Evolutionary conservation across 345 rosid species (phyloP).

Genomic region (Kandelia obovata): DNA sequence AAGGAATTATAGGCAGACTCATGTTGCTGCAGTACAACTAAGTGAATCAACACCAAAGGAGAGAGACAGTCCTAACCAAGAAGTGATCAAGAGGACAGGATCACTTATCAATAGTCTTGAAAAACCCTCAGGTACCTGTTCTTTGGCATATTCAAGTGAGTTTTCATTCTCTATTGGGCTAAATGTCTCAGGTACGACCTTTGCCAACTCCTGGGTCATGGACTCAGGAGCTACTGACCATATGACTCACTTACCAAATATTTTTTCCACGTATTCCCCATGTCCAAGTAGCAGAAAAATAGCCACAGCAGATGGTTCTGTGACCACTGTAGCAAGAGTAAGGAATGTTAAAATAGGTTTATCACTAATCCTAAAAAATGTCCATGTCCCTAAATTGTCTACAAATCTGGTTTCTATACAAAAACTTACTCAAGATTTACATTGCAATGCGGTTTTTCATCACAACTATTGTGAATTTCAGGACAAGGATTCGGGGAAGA

Average conservation of each 20-base stretch:
- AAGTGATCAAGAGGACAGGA: too few relatives aligned
- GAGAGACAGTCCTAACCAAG: too few relatives aligned
- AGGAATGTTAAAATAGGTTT: background rate
- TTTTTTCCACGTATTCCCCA: background rate
- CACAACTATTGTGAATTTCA: background rate
- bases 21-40: too few relatives aligned
- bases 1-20: too few relatives aligned
- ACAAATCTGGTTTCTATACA: background rate
- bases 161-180: background rate
- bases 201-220: background rate
- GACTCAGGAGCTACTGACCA: background rate
- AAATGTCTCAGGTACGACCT: background rate
- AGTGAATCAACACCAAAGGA: too few relatives aligned
- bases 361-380: background rate
- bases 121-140: background rate
- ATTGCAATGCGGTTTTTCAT: background rate
- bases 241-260: background rate
- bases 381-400: background rate
- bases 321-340: background rate
- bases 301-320: background rate
- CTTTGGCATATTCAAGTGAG: background rate
- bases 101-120: background rate
- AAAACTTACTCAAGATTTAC: constrained; percentile 1
- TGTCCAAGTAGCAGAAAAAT: constrained; percentile 7
- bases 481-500: background rate